Evolutionary conservation across 306 rosid genomes (phyloP).

Genomic region (Benincasa hispida): DNA sequence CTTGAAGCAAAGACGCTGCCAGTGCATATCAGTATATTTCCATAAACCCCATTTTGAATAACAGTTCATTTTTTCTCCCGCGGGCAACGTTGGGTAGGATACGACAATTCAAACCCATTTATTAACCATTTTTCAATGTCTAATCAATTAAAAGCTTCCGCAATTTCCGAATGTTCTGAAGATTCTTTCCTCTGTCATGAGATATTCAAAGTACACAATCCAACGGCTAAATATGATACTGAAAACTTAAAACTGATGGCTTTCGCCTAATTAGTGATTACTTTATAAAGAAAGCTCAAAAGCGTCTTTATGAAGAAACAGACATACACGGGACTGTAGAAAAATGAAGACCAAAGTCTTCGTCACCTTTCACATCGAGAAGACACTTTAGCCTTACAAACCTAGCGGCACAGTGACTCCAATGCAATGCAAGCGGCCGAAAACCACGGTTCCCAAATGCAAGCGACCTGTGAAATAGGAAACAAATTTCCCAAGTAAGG

Average conservation of each 20-base stretch:
- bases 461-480: not conserved
- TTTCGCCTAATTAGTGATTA: not conserved
- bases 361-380: not conserved
- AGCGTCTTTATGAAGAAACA: not conserved
- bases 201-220: not conserved
- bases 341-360: not conserved
- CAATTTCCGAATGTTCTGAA: not conserved
- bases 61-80: not conserved
- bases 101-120: not conserved
- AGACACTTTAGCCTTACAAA: not conserved
- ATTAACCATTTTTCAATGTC: not conserved
- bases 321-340: not conserved
- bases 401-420: not conserved
- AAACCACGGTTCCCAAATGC: not conserved
- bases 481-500: not conserved
- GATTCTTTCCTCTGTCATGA: not conserved
- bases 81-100: not conserved
- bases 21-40: too few relatives aligned
- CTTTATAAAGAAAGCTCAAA: not conserved
- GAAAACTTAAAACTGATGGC: not conserved
- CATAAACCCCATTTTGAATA: not conserved
- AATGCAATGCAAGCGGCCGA: not conserved
- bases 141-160: not conserved
- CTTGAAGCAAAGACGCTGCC: not conserved
- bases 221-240: not conserved